These are phyloP conservation scores for Serendipita vermifera DNA, from an alignment of 768 basidiomycete genomes.

Conservation along the genomic window DNA sequence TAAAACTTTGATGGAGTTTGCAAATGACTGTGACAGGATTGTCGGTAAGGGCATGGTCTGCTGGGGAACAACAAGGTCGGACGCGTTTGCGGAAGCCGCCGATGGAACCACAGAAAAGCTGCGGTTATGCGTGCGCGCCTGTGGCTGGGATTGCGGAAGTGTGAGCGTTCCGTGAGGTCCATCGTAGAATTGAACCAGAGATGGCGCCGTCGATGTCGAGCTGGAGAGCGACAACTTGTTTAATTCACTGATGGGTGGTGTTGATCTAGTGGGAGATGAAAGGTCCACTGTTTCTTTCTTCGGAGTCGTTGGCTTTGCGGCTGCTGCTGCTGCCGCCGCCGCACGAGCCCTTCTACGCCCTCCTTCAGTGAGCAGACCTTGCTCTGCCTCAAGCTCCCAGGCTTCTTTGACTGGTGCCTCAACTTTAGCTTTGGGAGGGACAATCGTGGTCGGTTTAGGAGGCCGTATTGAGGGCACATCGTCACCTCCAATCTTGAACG, in stretches of 20 bases:
- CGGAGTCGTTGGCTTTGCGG: conserved; percentile 13
- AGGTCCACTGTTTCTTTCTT: too few species aligned
- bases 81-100: conserved; percentile 13
- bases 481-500: conserved; percentile 19
- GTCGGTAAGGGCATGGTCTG: conserved; percentile 54
- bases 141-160: conserved; percentile 21
- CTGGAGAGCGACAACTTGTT: conserved; percentile 35
- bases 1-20: conserved; percentile 44
- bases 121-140: conserved; percentile 12
- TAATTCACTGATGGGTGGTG: conserved; percentile 41
- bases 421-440: conserved; percentile 14
- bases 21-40: conserved; percentile 48
- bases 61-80: conserved; percentile 42
- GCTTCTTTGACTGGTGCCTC: conserved; percentile 43
- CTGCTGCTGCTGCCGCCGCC: conserved; percentile 29
- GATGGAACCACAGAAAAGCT: conserved; percentile 12
- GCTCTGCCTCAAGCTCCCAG: conserved; percentile 75
- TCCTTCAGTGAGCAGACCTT: conserved; percentile 61
- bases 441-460: conserved; percentile 10
- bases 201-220: background rate
- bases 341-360: conserved; percentile 53
- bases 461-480: conserved; percentile 14
- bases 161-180: conserved; percentile 7
- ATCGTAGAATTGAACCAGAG: conserved; percentile 10
- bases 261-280: conserved; percentile 19